Percentiles rank a stretch among this genome's conserved stretches.
phyloP scores from a whole-genome alignment of 352 stramenopile genomes.

The Globisporangium barbulae region DNA sequence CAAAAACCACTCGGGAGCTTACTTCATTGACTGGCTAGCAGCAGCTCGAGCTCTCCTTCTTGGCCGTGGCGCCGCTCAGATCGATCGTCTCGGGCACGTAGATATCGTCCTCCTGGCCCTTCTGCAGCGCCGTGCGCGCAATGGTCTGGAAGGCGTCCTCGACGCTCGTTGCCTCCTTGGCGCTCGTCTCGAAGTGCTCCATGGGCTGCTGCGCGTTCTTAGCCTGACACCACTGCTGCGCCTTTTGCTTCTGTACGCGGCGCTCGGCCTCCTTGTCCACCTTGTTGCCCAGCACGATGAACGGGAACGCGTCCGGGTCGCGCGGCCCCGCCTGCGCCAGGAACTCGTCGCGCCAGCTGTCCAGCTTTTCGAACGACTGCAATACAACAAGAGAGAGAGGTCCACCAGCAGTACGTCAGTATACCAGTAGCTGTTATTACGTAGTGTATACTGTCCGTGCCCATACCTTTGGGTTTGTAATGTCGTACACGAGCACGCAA shows the following conservation, averaged over 20 bases:
- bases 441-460: not conserved
- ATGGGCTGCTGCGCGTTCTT: conserved; percentile 89
- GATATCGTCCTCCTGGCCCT: conserved; percentile 86
- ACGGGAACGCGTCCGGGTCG: conserved; percentile 94
- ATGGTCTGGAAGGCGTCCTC: conserved; percentile 96
- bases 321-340: conserved; percentile 88
- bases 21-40: conserved; percentile 41
- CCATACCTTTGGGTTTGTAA: conserved; percentile 93
- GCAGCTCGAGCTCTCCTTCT: conserved; percentile 66
- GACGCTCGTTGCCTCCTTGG: conserved; percentile 96
- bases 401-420: not conserved
- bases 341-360: conserved; percentile 98
- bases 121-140: conserved; percentile 85
- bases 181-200: conserved; percentile 97
- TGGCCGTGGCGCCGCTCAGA: conserved; percentile 65
- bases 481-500: conserved; percentile 98
- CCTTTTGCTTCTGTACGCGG: conserved; percentile 87
- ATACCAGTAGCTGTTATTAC: not conserved
- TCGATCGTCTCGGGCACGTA: conserved; percentile 86
- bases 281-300: conserved; percentile 99
- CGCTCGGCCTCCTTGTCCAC: conserved; percentile 92
- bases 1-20: not conserved
- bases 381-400: not conserved
- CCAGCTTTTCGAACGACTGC: conserved; percentile 96
- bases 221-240: conserved; percentile 91